Base-by-base conservation (phyloP, 2,329 filamentous ascomycete species). In the Ophiosphaerella narmari region DNA sequence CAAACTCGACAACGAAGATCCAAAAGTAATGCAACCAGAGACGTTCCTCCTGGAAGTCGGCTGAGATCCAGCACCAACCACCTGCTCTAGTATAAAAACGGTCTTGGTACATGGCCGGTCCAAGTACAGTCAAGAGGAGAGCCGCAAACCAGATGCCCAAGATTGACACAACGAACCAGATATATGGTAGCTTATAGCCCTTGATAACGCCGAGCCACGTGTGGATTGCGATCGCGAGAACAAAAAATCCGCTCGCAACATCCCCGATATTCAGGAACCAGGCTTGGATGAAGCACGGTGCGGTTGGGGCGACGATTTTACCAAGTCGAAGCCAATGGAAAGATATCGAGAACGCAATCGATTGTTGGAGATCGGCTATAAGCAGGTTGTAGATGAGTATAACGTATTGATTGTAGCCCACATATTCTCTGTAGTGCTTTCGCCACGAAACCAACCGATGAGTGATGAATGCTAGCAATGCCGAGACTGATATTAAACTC, bases 351-450 rank as follows among this genome's bases (percentile, higher is more conserved):
- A 82, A 82, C 0, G 77, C 78, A 16, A 80, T 65, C 0, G 79
- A 75, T 62, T 81, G 79, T 55, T 78, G 77, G n/a, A 82, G 71
- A 68, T 82, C 80, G 5, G 79, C 80, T 35, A 82, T 53, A 2
- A 82, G 67, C 12, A 82, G 72, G 48, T 82, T 81, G 65, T 79
- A 81, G 43, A 82, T 81, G 21, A 82, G 73, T 34, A 82, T 65
- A n/a, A 82, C 70, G 46, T 80, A 81, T 66, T 82, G 79, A 55
- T 82, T 82, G 65, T 80, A 78, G 51, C 79, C 78, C 45, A 81
- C 78, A 50, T 79, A 78, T 53, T 77, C 70, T 34, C 72, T 64
- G 58, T 80, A 79, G 51, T 75, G 75, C 46, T 70, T 72, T 39
- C 75, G 71, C 79, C 79, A 82, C 52, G 77, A 77, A 29, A 82